Evolutionary conservation across 768 basidiomycete species (phyloP), one percentile per base, ranked within the genome.

Genomic region (Lanmaoa rubissima): DNA sequence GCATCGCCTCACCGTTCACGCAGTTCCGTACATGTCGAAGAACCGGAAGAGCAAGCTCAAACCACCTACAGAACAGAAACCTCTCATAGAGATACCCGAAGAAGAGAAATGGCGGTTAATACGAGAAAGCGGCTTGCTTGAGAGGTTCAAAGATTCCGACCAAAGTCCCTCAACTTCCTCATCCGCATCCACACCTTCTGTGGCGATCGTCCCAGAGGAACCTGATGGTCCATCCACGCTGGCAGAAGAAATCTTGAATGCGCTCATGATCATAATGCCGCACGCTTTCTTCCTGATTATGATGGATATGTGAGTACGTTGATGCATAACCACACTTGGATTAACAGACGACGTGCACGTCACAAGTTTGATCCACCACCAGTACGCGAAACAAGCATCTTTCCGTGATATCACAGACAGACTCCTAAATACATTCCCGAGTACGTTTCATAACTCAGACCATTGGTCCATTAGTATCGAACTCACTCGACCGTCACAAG

Each of bases 101-200:
- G 83, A 87, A 2, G 90, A 92, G 68, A 83, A 92, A 77, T 87
- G 86, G 88, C 82, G 89, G 13, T 70, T 92, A 38, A 80, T 92
- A 61, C 80, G 82, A 11, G 77, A 90, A 59, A 79, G 83, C 14
- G 88, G 87, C 17, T 70, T 87, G 48, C 74, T 88, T 14, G 73
- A 79, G 50, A 73, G 75, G 55, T 55, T 74, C 59, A 48, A 58
- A 2, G 59, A 61, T 52, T 40, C 65, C 6, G 55, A 55, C 53
- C 48, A 54, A 44, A 39, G 24, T 42, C 32, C 47, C n/a, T 45
- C 31, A 40, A 45, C 48, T 3, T 43, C 60, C 55, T 38, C 36
- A 42, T 32, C 47, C 26, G 21, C 49, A 34, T 43, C 47, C 42
- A 48, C 51, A 36, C 43, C 19, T 21, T 28, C 43, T 19, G 44